Base-by-base conservation (phyloP, 192 early-diverging fungal genomes). In the Coemansia erecta region DNA sequence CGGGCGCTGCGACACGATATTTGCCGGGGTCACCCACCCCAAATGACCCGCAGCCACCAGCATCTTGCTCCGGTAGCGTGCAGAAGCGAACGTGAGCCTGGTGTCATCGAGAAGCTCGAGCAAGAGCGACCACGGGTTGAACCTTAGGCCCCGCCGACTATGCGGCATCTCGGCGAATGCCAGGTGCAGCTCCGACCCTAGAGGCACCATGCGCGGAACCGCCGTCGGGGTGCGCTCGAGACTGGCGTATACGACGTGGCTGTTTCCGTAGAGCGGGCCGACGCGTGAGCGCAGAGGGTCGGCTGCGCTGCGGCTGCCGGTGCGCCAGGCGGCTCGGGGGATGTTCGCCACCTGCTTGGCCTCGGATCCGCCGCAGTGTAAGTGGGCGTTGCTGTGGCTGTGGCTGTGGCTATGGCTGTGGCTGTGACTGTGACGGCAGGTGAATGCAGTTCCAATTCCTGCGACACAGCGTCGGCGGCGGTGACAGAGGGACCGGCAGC, bases 121-220 rank as follows among this genome's bases (percentile, higher is more conserved):
- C 23, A 72, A n/a, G 31, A 77, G 46, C 26, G 61, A 45, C 74
- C 74, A 77, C 3, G 74, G 74, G n/a, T 77, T 77, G 49, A 77
- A 72, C 22, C 21, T 28, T 12, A 61, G 22, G 5, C 58, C 42
- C 1, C 24, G 53, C 13, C 61, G 43, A 3, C 48, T 31, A 3
- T 58, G 33, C 19, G 58, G 58, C 64, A 60, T 70, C 2, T 44
- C 49, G 2, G 15, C 53, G 22, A 61, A 33, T 15, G 65, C 68
- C 4, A 11, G 23, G 64, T 71, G n/a, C 39, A 77, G 43, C 3
- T 68, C 55, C 2, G 69, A 55, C 23, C 12, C 40, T 7, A 28
- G 28, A 8, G 75, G 69, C 18, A 77, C 56, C 11, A 61, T 24
- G 15, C 50, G 31, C 17, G 63, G 70, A 19, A 71, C 39, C 19